Percentiles rank a stretch among this genome's conserved stretches.
phyloP scores from a whole-genome alignment of 2,329 filamentous ascomycete genomes.

The Chaetomium sp. region DNA sequence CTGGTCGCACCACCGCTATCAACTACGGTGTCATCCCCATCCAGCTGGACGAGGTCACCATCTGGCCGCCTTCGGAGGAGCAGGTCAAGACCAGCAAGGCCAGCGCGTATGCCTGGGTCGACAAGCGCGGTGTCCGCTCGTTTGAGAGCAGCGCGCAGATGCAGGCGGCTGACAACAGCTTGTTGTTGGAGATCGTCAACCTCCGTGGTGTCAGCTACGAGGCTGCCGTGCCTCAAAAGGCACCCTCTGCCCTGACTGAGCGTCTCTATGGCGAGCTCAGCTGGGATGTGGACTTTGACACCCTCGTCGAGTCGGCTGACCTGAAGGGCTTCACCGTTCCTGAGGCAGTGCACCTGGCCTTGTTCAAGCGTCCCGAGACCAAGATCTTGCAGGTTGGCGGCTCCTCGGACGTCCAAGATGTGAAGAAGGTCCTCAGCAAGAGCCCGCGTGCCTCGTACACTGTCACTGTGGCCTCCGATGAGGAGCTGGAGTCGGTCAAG shows the following conservation, averaged over 20 bases:
- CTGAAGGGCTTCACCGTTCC: background rate
- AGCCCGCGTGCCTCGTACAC: background rate
- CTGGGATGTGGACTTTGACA: background rate
- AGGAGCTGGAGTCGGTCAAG: background rate
- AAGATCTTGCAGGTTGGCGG: background rate
- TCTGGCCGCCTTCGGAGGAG: conserved; percentile 2
- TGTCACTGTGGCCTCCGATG: background rate
- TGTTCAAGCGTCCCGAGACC: background rate
- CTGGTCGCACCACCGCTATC: conserved; percentile 1
- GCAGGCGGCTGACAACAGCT: background rate
- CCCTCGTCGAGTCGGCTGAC: background rate
- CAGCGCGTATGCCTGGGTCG: background rate
- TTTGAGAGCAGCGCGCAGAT: conserved; percentile 8
- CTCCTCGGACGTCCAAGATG: background rate
- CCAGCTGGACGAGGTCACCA: conserved; percentile 4
- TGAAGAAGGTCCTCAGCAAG: background rate
- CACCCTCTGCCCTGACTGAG: background rate
- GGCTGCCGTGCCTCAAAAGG: conserved; percentile 2
- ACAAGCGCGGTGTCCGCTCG: background rate
- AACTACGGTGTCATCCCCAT: background rate
- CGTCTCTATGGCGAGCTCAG: background rate
- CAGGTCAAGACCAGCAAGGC: background rate
- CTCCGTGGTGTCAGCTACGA: background rate
- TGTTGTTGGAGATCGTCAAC: conserved; percentile 5
- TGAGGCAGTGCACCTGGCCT: background rate